Base-by-base conservation (phyloP, 805 yeast genomes). In the Monosporozyma siamensis region DNA sequence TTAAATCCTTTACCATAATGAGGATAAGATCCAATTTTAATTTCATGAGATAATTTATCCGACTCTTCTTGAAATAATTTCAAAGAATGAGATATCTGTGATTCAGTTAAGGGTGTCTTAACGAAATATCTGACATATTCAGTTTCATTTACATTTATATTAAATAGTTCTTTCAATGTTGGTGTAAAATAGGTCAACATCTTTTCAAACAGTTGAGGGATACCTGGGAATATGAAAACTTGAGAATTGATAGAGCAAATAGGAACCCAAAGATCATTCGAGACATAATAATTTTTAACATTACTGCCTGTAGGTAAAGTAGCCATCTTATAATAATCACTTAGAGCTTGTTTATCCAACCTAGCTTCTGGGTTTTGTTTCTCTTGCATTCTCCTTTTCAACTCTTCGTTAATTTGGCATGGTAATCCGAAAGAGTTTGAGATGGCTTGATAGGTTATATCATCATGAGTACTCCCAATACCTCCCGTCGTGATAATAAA, bases 401-500 rank as follows among this genome's bases (percentile, higher is more conserved):
- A 78, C 24, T 70, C 78, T 20, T 62, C 52, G 58, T 87, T 80
- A 14, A 80, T 56, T 35, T 58, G 60, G 44, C 78, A 59, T 0
- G 72, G 71, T 6, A 82, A 55, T 1, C 61, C 61, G 48, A 69
- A 86, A 6, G 83, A 82, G 49, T 71, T 72, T 1, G 90, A 85
- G n/a, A 87, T 59, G 1, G 84, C 69, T 41, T 75, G 77, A 59
- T 87, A 87, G 0, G 95, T 86, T 46, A 87, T 81, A 58, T 87
- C 96, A 56, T 87, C 95, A 52, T 86, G 95, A 0, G 95, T 87
- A 4, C 95, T 84, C 0, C 96, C 96, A 45, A 87, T 84, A 0
- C 77, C 72, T 5, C 74, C 73, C 3, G 68, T 71, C 1, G 94
- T 84, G 18, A 83, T 74, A 6, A 83, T 71, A 35, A 84, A 71